These are phyloP conservation scores for Nakaseomyces kungkrabaensis DNA, from an alignment of 1,139 yeast genomes.

Conservation along the genomic window DNA sequence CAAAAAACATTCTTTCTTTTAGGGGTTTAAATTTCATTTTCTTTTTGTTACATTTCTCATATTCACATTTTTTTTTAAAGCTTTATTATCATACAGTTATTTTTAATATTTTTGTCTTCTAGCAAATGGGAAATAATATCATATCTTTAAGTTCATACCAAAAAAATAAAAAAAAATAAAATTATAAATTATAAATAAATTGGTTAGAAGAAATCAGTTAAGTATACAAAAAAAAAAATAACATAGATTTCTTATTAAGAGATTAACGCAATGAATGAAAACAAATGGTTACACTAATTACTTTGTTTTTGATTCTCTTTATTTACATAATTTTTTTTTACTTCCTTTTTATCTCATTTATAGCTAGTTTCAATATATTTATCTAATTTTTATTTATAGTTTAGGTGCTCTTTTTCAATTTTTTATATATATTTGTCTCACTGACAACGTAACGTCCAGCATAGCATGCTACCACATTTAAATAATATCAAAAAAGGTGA, in stretches of 20 bases:
- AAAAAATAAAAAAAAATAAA: conserved; percentile 2
- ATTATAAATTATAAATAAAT: background rate
- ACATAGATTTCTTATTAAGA: too few species aligned
- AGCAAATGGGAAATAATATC: background rate
- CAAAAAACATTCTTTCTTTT: too few species aligned
- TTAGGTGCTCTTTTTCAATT: background rate
- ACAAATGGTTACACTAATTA: background rate
- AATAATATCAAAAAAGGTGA: too few species aligned
- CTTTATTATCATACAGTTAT: background rate
- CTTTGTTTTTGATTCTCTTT: background rate
- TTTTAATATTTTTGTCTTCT: background rate
- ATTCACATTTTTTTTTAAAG: background rate
- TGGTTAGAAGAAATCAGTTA: background rate
- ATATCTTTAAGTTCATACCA: background rate
- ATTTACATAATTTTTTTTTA: background rate
- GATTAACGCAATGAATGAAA: too few species aligned
- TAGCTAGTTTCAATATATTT: background rate
- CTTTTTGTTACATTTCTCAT: background rate
- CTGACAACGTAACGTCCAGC: too few species aligned
- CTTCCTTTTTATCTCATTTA: background rate
- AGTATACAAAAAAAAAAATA: too few species aligned
- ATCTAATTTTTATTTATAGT: background rate
- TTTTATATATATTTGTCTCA: background rate
- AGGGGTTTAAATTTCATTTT: background rate
- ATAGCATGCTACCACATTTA: too few species aligned